Evolutionary conservation across 2,329 filamentous ascomycete species (phyloP), one percentile per base, ranked within the genome.

Genomic region (Sporothrix brasiliensis): DNA sequence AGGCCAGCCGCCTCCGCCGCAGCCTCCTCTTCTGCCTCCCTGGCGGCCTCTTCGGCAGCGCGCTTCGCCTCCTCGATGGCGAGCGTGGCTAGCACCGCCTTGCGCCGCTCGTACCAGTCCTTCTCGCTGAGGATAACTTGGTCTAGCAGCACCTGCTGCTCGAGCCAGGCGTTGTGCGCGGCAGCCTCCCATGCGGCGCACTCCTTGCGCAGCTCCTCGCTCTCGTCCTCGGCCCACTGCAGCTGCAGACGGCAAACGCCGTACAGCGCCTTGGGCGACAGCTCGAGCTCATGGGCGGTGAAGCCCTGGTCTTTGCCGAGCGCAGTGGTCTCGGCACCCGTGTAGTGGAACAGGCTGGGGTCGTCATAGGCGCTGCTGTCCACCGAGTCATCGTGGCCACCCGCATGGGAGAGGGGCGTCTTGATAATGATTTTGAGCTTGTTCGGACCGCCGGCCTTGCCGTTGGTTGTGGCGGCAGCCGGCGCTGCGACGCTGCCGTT

Each of bases 131-230:
- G 80, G 74, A 92, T 85, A 44, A 91, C 85, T 76, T 93, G 92
- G 70, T 92, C 87, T n/a, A 95, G 79, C 21, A 94, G 79, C 41
- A 92, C 85, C 79, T 95, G 92, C 79, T 94, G 94, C 79, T 92
- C 88, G 16, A 88, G 81, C 92, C 92, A 95, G 77, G 93, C 91
- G 73, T 88, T 84, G 77, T 87, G 87, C 79, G 91, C 89, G 14
- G 84, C 76, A 49, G 87, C 86, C 78, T 94, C 91, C 78, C 91
- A 85, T 56, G 82, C 81, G 73, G 89, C 88, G 74, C 89, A 88
- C 78, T 93, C 89, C 69, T 82, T 83, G 75, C 85, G 86, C 67
- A 95, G 82, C 52, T 83, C 79, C 68, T 91, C 88, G 70, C 84
- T 83, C 67, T 94, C 89, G 72, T 88, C 85, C 74, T 89, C 86